Conservation (phyloP, 345 rosid genomes). For the Carallia pectinifolia region DNA sequence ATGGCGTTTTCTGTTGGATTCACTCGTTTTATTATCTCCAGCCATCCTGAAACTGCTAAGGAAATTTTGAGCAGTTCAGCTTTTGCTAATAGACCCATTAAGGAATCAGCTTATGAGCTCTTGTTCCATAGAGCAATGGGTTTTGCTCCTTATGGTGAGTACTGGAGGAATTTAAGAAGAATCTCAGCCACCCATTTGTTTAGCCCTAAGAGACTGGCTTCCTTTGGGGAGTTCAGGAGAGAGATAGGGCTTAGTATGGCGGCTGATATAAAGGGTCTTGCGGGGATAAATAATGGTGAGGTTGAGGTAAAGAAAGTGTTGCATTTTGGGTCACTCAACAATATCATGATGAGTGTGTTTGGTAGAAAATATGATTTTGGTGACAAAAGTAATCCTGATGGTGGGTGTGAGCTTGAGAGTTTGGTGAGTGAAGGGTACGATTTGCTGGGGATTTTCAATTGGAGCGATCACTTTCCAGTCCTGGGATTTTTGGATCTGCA, state of each 20-base stretch:
- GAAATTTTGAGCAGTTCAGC: slow-evolving; percentile 79
- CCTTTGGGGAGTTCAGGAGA: slow-evolving; percentile 42
- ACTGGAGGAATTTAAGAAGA: slow-evolving; percentile 83
- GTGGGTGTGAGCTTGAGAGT: slow-evolving; percentile 43
- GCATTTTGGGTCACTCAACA: slow-evolving; percentile 73
- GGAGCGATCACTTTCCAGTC: slow-evolving; percentile 77
- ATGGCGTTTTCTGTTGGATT: slow-evolving; percentile 87
- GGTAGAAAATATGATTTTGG: slow-evolving; percentile 61
- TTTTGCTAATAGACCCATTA: slow-evolving; percentile 75
- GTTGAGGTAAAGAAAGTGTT: slow-evolving; percentile 51
- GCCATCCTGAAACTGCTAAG: slow-evolving; percentile 69
- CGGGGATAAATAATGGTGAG: slow-evolving; percentile 28
- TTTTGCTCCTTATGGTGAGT: slow-evolving; percentile 76
- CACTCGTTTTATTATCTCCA: slow-evolving; percentile 65
- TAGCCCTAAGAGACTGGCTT: slow-evolving; percentile 59
- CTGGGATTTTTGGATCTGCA: slow-evolving; percentile 65
- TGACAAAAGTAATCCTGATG: slow-evolving; percentile 25
- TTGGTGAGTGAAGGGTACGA: slow-evolving; percentile 76
- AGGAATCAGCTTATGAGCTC: slow-evolving; percentile 81
- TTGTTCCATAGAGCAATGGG: slow-evolving; percentile 85
- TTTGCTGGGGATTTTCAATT: slow-evolving; percentile 64
- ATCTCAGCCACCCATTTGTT: slow-evolving; percentile 77
- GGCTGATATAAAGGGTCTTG: slow-evolving; percentile 27
- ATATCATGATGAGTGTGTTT: slow-evolving; percentile 70
- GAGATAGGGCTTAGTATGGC: slow-evolving; percentile 55